A percentile compares a stretch with the other conserved stretches of the same genome.
Conservation (phyloP, 2,329 filamentous ascomycete genomes). For the Colletotrichum abscissum region DNA sequence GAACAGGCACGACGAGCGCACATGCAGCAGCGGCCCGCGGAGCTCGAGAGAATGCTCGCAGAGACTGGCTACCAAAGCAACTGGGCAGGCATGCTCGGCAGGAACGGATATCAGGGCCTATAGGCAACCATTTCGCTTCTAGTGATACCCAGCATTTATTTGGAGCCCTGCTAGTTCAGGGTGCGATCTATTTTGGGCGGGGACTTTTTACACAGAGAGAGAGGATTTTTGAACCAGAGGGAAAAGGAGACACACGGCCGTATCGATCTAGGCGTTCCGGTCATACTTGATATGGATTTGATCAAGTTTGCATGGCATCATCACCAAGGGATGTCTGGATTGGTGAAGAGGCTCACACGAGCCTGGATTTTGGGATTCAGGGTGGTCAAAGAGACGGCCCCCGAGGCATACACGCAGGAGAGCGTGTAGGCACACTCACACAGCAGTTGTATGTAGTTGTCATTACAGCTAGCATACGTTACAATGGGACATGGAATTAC, state of each 20-base stretch:
- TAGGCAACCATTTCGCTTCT: constrained; percentile 33
- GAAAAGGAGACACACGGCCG: neutral
- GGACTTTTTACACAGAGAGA: neutral
- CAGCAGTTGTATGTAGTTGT: constrained; percentile 11
- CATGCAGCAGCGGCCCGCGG: constrained; percentile 36
- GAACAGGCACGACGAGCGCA: constrained; percentile 34
- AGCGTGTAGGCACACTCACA: constrained; percentile 2
- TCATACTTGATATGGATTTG: constrained; percentile 16
- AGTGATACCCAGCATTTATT: constrained; percentile 36
- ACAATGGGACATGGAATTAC: constrained; percentile 19
- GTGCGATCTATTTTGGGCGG: constrained; percentile 26
- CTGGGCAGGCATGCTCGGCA: constrained; percentile 36
- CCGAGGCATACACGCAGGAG: constrained; percentile 2
- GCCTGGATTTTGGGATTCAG: neutral
- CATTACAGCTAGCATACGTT: constrained; percentile 11
- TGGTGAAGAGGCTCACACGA: constrained; percentile 2
- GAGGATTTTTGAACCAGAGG: too few relatives aligned
- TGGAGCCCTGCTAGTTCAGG: constrained; percentile 34
- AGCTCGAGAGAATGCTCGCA: constrained; percentile 36
- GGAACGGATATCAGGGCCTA: constrained; percentile 34
- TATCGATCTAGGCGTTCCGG: constrained; percentile 25
- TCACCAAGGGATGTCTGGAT: neutral
- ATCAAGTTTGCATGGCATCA: constrained; percentile 8
- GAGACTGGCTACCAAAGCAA: constrained; percentile 35
- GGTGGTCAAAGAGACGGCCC: neutral